These are phyloP conservation scores for Kodamaea plutei DNA, from an alignment of 1,139 yeast genomes.

Conservation along the genomic window DNA sequence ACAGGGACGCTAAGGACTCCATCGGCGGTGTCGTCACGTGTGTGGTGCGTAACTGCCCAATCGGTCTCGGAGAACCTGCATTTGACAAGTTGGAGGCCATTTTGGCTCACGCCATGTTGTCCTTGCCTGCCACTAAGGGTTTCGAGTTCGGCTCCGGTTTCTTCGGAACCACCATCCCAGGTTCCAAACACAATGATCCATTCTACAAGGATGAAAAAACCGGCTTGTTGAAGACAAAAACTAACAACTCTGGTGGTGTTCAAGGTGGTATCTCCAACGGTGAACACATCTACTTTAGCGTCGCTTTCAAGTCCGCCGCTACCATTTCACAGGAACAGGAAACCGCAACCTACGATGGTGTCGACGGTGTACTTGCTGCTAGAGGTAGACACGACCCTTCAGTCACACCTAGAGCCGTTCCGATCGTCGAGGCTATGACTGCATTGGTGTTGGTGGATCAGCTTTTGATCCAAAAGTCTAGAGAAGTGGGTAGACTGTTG, in stretches of 20 bases:
- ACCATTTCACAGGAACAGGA: constrained; percentile 91
- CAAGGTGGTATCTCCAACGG: constrained; percentile 99
- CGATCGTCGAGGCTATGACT: constrained; percentile 97
- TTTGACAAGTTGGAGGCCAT: constrained; percentile 94
- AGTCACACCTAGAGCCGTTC: constrained; percentile 97
- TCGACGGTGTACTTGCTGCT: constrained; percentile 82
- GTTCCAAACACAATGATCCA: constrained; percentile 90
- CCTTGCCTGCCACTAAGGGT: constrained; percentile 96
- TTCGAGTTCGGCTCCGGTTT: constrained; percentile 97
- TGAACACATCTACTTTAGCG: constrained; percentile 87
- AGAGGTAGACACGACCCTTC: constrained; percentile 98
- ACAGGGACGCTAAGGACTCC: constrained; percentile 84
- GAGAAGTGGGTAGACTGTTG: constrained; percentile 46
- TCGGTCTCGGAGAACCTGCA: constrained; percentile 96
- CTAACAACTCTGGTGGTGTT: constrained; percentile 94
- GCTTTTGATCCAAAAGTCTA: constrained; percentile 76
- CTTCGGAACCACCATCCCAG: constrained; percentile 83
- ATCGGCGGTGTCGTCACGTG: constrained; percentile 98
- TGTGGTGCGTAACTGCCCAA: constrained; percentile 88
- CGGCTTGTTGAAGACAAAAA: constrained; percentile 69
- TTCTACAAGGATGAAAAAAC: constrained; percentile 56
- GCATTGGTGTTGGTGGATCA: constrained; percentile 89
- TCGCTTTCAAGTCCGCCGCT: constrained; percentile 97
- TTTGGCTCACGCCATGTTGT: constrained; percentile 95
- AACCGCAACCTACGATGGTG: constrained; percentile 85